Percentiles rank a stretch among this genome's conserved stretches.
These are phyloP conservation scores for Echeveria elegans DNA, from an alignment of 164 flowering plant species.

Conservation along the genomic window DNA sequence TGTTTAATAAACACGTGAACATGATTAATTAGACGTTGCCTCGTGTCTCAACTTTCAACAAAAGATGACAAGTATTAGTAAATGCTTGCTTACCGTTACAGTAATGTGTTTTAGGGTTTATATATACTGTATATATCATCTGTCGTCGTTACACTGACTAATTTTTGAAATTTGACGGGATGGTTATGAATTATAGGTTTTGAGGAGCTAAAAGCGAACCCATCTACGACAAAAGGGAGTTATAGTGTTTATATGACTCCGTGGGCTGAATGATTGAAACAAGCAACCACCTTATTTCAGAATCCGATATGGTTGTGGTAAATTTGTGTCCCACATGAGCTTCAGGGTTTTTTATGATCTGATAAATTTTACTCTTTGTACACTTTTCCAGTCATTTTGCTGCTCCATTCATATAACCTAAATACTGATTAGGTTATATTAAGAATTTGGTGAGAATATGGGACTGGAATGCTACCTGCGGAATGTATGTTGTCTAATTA, in stretches of 20 bases:
- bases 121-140: too few species aligned
- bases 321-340: neutral
- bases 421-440: too few species aligned
- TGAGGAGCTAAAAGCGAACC: neutral
- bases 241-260: neutral
- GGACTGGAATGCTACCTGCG: neutral
- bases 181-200: neutral
- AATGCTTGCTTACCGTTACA: neutral
- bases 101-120: too few species aligned
- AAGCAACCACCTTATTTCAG: neutral
- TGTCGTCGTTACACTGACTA: neutral
- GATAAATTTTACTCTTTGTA: neutral
- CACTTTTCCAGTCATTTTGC: too few species aligned
- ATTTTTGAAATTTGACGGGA: neutral
- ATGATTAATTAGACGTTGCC: neutral
- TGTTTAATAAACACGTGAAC: too few species aligned
- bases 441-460: neutral
- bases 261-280: neutral
- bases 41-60: neutral
- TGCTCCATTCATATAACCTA: too few species aligned
- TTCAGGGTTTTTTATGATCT: neutral
- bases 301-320: neutral
- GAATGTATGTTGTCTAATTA: too few species aligned
- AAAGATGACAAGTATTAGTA: neutral
- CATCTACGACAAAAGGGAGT: neutral